Conservation (phyloP, 1,139 yeast genomes). For the Candida sp. region DNA sequence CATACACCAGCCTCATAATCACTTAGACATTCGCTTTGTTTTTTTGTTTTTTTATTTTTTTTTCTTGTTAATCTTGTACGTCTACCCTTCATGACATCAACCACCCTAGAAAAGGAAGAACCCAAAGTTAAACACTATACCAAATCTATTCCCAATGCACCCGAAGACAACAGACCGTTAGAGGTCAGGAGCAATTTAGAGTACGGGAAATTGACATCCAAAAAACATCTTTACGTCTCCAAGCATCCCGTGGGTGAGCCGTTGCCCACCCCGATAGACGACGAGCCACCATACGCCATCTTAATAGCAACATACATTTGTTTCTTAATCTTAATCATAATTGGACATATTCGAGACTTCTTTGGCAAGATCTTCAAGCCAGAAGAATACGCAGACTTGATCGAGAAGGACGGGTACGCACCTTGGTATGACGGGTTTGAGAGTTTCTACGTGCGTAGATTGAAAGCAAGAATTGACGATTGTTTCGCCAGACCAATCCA, state of each 20-base stretch:
- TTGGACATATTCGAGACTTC: slow-evolving; percentile 92
- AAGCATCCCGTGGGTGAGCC: slow-evolving; percentile 58
- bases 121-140: slow-evolving; percentile 9
- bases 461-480: slow-evolving; percentile 90
- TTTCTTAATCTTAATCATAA: slow-evolving; percentile 79
- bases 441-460: slow-evolving; percentile 88
- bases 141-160: slow-evolving; percentile 51
- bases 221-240: slow-evolving; percentile 59
- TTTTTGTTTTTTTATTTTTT: background rate
- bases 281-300: slow-evolving; percentile 87
- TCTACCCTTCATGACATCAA: background rate
- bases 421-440: slow-evolving; percentile 97
- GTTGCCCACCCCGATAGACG: slow-evolving; percentile 63
- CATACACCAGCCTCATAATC: too few species aligned
- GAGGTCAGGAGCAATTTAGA: slow-evolving; percentile 65
- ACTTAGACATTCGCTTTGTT: background rate
- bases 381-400: slow-evolving; percentile 63
- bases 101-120: background rate
- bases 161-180: slow-evolving; percentile 45
- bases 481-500: slow-evolving; percentile 95
- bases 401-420: slow-evolving; percentile 89
- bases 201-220: slow-evolving; percentile 62
- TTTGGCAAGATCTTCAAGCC: slow-evolving; percentile 78
- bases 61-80: background rate
- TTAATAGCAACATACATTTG: slow-evolving; percentile 83